phyloP scores from a whole-genome alignment of 768 basidiomycete genomes.

The Tricholomella constricta region DNA sequence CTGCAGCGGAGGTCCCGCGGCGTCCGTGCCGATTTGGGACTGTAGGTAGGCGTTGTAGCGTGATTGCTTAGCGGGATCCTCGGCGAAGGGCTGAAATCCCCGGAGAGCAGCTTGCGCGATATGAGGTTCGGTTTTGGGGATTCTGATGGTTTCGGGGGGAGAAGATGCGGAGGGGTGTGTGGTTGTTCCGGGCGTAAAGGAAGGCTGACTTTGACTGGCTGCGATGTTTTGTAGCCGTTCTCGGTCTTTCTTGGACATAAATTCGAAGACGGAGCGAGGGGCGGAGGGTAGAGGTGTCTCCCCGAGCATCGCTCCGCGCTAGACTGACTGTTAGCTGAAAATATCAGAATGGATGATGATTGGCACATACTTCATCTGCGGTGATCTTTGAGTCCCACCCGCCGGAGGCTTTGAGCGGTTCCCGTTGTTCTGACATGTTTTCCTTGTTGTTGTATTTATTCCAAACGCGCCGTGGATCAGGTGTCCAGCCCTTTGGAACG shows the following conservation, averaged over 20 bases:
- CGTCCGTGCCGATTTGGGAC: conserved; percentile 59
- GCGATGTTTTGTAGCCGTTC: conserved; percentile 76
- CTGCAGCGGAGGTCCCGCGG: conserved; percentile 49
- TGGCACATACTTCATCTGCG: conserved; percentile 67
- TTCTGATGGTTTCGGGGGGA: conserved; percentile 31
- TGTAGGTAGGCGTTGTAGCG: conserved; percentile 84
- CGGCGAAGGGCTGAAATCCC: conserved; percentile 88
- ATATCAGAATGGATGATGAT: conserved; percentile 1
- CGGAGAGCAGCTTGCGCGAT: conserved; percentile 83
- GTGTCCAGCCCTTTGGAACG: conserved; percentile 81
- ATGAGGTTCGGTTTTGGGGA: conserved; percentile 69
- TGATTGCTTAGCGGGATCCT: conserved; percentile 75
- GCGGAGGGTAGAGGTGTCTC: conserved; percentile 72
- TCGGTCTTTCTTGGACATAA: conserved; percentile 87
- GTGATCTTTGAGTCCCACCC: conserved; percentile 62
- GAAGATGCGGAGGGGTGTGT: conserved; percentile 25
- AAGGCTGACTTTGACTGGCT: conserved; percentile 25
- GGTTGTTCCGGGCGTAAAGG: conserved; percentile 24
- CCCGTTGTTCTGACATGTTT: conserved; percentile 32
- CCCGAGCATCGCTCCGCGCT: conserved; percentile 86
- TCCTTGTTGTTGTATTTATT: conserved; percentile 51
- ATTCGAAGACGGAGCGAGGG: conserved; percentile 90
- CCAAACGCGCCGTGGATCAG: conserved; percentile 82
- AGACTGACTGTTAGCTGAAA: neutral
- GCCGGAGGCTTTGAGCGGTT: conserved; percentile 35